A percentile compares a stretch with the other conserved stretches of the same genome.
phyloP scores from a whole-genome alignment of 1,139 yeast species.

The Kluyveromyces marxianus region DNA sequence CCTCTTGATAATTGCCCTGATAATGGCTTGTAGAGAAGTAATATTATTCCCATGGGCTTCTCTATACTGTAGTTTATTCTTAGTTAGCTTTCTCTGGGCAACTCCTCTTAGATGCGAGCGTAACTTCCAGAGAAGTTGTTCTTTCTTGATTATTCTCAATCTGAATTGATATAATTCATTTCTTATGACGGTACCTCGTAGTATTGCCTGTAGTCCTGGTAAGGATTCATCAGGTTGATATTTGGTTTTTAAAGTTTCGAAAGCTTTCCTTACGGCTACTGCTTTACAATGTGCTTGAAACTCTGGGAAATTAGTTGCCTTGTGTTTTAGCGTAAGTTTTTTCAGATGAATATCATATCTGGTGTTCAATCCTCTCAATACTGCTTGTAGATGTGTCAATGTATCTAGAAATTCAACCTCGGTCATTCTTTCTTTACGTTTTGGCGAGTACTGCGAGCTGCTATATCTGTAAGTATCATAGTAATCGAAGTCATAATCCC shows the following conservation, averaged over 20 bases:
- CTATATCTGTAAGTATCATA: conserved; percentile 21
- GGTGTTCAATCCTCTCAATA: conserved; percentile 57
- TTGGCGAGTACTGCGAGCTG: conserved; percentile 30
- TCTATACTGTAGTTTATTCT: neutral
- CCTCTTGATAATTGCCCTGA: conserved; percentile 1
- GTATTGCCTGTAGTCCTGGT: conserved; percentile 21
- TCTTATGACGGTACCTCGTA: conserved; percentile 20
- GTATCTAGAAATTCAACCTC: conserved; percentile 32
- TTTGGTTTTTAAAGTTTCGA: neutral
- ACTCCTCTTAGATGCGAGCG: conserved; percentile 17
- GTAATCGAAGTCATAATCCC: conserved; percentile 19
- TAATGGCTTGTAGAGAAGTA: conserved; percentile 1
- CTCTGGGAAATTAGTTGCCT: conserved; percentile 13
- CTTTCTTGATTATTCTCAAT: conserved; percentile 11
- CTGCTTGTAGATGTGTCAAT: conserved; percentile 45
- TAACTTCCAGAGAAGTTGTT: conserved; percentile 8
- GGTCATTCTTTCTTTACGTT: conserved; percentile 26
- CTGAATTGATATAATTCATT: conserved; percentile 12
- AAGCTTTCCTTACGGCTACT: conserved; percentile 18
- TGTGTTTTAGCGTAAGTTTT: conserved; percentile 50
- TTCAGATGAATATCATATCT: conserved; percentile 58
- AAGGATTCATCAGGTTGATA: neutral
- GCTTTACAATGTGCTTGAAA: conserved; percentile 37
- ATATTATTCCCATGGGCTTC: neutral
- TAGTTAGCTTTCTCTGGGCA: conserved; percentile 3